A percentile compares a stretch with the other conserved stretches of the same genome.
These are phyloP conservation scores for Priceomyces medius DNA, from an alignment of 805 yeast species.

Conservation along the genomic window DNA sequence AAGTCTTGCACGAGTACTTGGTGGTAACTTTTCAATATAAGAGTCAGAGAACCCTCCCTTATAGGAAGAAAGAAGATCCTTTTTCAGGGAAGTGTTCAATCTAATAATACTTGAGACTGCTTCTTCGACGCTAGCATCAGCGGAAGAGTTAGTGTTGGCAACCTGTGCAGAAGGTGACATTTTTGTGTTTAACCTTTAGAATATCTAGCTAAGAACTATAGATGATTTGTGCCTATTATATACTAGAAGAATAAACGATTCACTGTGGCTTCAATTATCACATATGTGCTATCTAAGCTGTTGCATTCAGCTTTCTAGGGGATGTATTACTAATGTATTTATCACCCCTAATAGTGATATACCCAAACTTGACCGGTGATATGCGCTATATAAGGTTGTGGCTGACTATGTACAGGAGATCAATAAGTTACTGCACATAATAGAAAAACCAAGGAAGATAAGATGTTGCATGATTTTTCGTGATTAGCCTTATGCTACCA, in stretches of 20 bases:
- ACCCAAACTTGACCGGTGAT: too few species aligned
- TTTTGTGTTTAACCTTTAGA: neutral
- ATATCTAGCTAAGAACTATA: neutral
- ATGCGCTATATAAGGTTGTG: too few species aligned
- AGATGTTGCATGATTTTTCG: neutral
- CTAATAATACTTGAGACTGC: slow-evolving; percentile 4
- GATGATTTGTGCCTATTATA: neutral
- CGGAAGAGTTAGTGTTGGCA: neutral
- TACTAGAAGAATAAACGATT: too few species aligned
- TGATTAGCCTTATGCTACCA: neutral
- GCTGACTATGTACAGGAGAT: too few species aligned
- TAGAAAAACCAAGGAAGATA: neutral
- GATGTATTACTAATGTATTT: neutral
- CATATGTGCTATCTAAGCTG: neutral
- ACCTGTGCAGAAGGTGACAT: slow-evolving; percentile 1
- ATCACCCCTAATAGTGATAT: too few species aligned
- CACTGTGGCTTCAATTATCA: neutral
- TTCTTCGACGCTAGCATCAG: slow-evolving; percentile 6
- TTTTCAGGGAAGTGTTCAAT: neutral
- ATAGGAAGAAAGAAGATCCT: slow-evolving; percentile 5
- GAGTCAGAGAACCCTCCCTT: slow-evolving; percentile 10
- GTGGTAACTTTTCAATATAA: slow-evolving; percentile 21
- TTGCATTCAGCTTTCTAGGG: neutral
- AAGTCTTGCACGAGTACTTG: slow-evolving; percentile 20
- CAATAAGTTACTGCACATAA: too few species aligned